Evolutionary conservation across 805 yeast species (phyloP), one percentile per base, ranked within the genome.

Genomic region (Metschnikowia lachancei): DNA sequence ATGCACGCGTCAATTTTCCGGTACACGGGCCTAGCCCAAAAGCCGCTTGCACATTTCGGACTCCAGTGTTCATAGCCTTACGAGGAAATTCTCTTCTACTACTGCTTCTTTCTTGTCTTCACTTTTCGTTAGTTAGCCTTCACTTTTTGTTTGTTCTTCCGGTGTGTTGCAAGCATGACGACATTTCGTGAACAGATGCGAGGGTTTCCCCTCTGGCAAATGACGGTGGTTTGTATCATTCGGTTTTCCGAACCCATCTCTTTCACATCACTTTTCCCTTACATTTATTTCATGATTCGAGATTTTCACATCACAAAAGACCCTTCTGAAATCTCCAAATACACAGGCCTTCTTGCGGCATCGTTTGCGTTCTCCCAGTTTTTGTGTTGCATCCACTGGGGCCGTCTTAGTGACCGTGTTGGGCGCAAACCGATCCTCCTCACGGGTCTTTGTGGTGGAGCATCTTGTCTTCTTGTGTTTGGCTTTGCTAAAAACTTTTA

Each of bases 381-480:
- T 20, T 36, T 56, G n/a, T 56, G 57, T 35, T 53, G 57, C 36
- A 54, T 56, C 20, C 60, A 58, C 33, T 65, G 70, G 69, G 69
- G 69, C 18, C 53, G 58, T 14, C 53, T 64, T 19, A 49, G 61
- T 16, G 67, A 65, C 45, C 53, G 60, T 11, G 47, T 64, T 24
- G 70, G 70, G 31, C 55, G 70, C 11, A 65, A 65, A 36, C 55
- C 52, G 17, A 61, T 65, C 16, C 49, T 65, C 16, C 45, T 64
- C 32, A 46, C 33, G 7, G 69, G 70, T 1, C 52, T 64, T 12
- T 24, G 55, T 7, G 71, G 70, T 11, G 51, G 62, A 14, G 52
- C 62, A 3, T 28, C 56, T n/a, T 54, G 66, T 18, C 46, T 65
- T 22, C 34, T 62, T 2, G 22, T 57, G 12, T 64, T 66, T 47